phyloP scores from a whole-genome alignment of 345 rosid genomes.

The Fremontodendron californicum region DNA sequence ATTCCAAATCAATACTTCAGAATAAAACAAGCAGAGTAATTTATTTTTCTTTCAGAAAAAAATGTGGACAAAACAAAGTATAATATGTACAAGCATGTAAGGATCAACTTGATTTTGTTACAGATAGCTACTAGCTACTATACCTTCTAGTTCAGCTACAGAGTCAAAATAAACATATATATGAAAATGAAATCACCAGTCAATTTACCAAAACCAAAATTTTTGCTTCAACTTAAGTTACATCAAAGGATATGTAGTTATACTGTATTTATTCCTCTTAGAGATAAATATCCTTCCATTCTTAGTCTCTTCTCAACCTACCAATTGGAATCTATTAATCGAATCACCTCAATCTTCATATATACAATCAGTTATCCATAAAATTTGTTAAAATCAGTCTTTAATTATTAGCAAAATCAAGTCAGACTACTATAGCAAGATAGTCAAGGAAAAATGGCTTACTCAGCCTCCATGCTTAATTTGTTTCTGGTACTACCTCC shows the following conservation, averaged over 20 bases:
- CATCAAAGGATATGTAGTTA: not conserved
- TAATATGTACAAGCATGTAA: not conserved
- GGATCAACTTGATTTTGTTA: not conserved
- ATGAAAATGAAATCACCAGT: not conserved
- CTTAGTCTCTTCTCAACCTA: not conserved
- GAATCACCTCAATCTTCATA: not conserved
- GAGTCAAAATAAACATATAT: slow-evolving; percentile 14
- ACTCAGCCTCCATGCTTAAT: slow-evolving; percentile 77
- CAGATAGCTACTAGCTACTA: not conserved
- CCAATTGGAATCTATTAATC: not conserved
- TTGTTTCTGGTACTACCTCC: slow-evolving; percentile 67
- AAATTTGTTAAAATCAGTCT: not conserved
- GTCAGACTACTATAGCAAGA: slow-evolving; percentile 8
- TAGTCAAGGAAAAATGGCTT: slow-evolving; percentile 31
- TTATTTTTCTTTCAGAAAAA: not conserved
- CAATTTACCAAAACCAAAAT: not conserved
- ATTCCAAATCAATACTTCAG: slow-evolving; percentile 76
- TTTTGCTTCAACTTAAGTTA: not conserved
- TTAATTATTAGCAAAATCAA: not conserved
- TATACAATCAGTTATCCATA: not conserved
- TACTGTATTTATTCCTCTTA: not conserved
- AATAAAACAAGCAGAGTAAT: not conserved
- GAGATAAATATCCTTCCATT: not conserved
- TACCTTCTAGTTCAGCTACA: slow-evolving; percentile 2
- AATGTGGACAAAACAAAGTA: not conserved